Percentiles rank a stretch among this genome's conserved stretches.
Evolutionary conservation across 352 stramenopile genomes (phyloP).

Genomic region (Phytopythium cucurbitacearum): DNA sequence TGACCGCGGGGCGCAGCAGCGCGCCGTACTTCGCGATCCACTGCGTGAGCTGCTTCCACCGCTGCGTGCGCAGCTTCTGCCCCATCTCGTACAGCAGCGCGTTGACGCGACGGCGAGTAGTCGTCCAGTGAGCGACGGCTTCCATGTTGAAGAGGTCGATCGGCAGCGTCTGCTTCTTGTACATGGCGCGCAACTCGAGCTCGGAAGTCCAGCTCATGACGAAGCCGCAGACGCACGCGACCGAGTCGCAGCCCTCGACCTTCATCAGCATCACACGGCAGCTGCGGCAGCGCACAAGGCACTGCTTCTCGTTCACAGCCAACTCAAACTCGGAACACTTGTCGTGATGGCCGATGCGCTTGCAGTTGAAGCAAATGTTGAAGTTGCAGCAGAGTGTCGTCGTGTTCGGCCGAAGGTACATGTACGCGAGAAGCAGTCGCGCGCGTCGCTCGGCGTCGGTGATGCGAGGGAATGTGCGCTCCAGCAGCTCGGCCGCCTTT

Average conservation of each 20-base stretch:
- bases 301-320: conserved; percentile 18
- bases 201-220: conserved; percentile 31
- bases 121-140: conserved; percentile 1
- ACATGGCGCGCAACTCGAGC: conserved; percentile 6
- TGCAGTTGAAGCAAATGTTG: conserved; percentile 52
- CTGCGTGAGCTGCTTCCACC: too few species aligned
- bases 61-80: too few species aligned
- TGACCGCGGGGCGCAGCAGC: too few species aligned
- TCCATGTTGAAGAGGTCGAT: conserved; percentile 29
- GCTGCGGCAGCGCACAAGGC: conserved; percentile 33
- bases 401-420: conserved; percentile 22
- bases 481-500: conserved; percentile 10
- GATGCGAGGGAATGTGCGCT: conserved; percentile 15
- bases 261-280: conserved; percentile 43
- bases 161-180: conserved; percentile 17
- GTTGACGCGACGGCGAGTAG: background rate
- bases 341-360: conserved; percentile 26
- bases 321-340: conserved; percentile 9
- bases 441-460: conserved; percentile 33
- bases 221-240: conserved; percentile 41
- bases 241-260: conserved; percentile 39
- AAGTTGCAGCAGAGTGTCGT: conserved; percentile 31
- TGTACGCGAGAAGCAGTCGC: conserved; percentile 26
- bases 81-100: too few species aligned
- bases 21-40: too few species aligned